These are phyloP conservation scores for Ophiocordyceps camponoti-rufipedis DNA, from an alignment of 2,329 filamentous ascomycete genomes.

Conservation along the genomic window DNA sequence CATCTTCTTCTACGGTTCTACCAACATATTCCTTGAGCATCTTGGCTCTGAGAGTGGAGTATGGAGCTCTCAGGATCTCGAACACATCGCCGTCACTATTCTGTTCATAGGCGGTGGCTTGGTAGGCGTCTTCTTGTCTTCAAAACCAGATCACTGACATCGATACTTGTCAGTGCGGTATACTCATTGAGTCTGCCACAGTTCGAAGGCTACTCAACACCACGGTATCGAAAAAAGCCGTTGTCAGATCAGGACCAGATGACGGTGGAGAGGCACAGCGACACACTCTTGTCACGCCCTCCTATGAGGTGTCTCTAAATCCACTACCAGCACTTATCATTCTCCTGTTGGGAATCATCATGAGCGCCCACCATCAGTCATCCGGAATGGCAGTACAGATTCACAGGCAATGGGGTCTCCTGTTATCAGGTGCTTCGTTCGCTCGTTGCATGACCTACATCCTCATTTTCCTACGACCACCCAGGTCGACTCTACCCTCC, in stretches of 20 bases:
- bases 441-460: constrained; percentile 67
- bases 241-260: constrained; percentile 11
- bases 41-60: constrained; percentile 50
- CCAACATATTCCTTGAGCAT: constrained; percentile 87
- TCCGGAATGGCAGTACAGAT: constrained; percentile 81
- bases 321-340: constrained; percentile 79
- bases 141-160: neutral
- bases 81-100: constrained; percentile 83
- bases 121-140: constrained; percentile 28
- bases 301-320: constrained; percentile 64
- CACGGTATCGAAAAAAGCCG: constrained; percentile 21
- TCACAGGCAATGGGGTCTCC: constrained; percentile 81
- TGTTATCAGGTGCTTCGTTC: constrained; percentile 66
- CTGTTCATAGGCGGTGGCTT: constrained; percentile 87
- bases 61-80: constrained; percentile 68
- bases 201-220: constrained; percentile 51
- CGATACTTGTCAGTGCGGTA: constrained; percentile 38
- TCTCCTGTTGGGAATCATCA: constrained; percentile 78
- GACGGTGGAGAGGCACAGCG: constrained; percentile 30
- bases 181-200: constrained; percentile 62
- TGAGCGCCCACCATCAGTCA: constrained; percentile 77
- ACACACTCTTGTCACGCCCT: constrained; percentile 29
- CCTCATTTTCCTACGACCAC: constrained; percentile 61
- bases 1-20: constrained; percentile 77
- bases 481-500: constrained; percentile 61